These are phyloP conservation scores for Cyclotella atomus DNA, from an alignment of 108 stramenopile genomes.

Conservation along the genomic window DNA sequence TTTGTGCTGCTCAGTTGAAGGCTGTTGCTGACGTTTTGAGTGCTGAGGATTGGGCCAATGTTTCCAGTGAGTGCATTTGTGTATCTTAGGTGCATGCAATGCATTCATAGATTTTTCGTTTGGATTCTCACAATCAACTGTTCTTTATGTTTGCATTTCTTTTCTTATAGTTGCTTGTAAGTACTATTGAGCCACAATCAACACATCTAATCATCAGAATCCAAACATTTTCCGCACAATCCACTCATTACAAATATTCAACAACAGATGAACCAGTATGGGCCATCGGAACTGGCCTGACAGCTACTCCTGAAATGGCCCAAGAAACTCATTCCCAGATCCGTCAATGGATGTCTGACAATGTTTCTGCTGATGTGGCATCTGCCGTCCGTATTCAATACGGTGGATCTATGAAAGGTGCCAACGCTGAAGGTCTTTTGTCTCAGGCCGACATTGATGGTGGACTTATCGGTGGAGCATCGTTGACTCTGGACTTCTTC, in stretches of 20 bases:
- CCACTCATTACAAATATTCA: background rate
- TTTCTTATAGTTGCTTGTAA: slow-evolving; percentile 21
- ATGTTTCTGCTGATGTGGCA: slow-evolving; percentile 89
- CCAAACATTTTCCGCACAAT: too few species aligned
- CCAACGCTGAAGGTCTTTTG: slow-evolving; percentile 86
- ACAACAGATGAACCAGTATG: slow-evolving; percentile 87
- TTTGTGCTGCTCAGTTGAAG: slow-evolving; percentile 88
- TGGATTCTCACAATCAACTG: too few species aligned
- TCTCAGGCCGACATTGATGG: slow-evolving; percentile 94
- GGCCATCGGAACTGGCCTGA: slow-evolving; percentile 98
- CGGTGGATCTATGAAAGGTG: slow-evolving; percentile 97
- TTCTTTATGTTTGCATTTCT: too few species aligned
- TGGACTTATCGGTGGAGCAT: slow-evolving; percentile 96
- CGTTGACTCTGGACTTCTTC: slow-evolving; percentile 94
- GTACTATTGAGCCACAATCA: too few species aligned
- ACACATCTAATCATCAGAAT: too few species aligned
- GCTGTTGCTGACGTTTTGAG: slow-evolving; percentile 77
- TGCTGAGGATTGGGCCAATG: slow-evolving; percentile 86
- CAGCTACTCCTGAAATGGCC: slow-evolving; percentile 99
- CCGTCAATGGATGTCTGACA: slow-evolving; percentile 89
- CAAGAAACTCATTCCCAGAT: slow-evolving; percentile 97
- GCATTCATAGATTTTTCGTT: background rate
- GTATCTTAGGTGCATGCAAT: slow-evolving; percentile 54
- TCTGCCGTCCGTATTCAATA: slow-evolving; percentile 92
- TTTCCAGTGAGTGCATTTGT: slow-evolving; percentile 81